Conservation (phyloP, 192 early-diverging fungal species). For the Podochytrium sp. region DNA sequence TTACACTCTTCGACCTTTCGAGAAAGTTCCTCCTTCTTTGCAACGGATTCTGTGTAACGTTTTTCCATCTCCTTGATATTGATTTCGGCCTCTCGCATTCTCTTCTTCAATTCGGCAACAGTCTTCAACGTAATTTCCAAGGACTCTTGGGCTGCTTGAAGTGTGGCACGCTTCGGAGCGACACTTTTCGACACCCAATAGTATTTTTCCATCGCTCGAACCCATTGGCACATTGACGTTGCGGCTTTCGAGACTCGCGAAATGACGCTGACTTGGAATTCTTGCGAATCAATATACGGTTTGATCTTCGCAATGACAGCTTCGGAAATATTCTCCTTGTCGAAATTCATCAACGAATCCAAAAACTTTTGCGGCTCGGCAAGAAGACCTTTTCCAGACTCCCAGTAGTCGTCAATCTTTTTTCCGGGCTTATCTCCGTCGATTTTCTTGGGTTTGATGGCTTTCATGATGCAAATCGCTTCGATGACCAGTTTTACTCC, state of each 20-base stretch:
- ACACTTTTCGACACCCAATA: constrained; percentile 62
- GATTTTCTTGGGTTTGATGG: constrained; percentile 65
- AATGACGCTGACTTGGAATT: constrained; percentile 64
- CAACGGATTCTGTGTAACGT: constrained; percentile 58
- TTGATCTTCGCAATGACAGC: constrained; percentile 58
- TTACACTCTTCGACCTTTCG: constrained; percentile 66
- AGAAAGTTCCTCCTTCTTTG: constrained; percentile 66
- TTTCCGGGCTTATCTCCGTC: constrained; percentile 66
- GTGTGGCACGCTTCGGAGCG: constrained; percentile 59
- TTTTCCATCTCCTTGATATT: constrained; percentile 72
- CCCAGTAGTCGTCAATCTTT: constrained; percentile 68
- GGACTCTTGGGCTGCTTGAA: constrained; percentile 60
- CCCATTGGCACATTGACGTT: constrained; percentile 69
- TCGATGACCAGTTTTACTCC: constrained; percentile 71
- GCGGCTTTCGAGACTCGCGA: constrained; percentile 62
- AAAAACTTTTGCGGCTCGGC: constrained; percentile 66
- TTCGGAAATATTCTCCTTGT: constrained; percentile 65
- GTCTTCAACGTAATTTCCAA: constrained; percentile 59
- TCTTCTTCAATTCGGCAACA: constrained; percentile 61
- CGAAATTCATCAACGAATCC: constrained; percentile 63
- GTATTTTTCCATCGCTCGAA: constrained; percentile 69
- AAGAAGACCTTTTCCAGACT: constrained; percentile 44
- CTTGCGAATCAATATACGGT: constrained; percentile 67
- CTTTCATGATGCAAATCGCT: constrained; percentile 68
- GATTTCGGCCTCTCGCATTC: constrained; percentile 60